Base-by-base conservation (phyloP, 495 filamentous ascomycete genomes). In the Aspergillus saccharolyticus region DNA sequence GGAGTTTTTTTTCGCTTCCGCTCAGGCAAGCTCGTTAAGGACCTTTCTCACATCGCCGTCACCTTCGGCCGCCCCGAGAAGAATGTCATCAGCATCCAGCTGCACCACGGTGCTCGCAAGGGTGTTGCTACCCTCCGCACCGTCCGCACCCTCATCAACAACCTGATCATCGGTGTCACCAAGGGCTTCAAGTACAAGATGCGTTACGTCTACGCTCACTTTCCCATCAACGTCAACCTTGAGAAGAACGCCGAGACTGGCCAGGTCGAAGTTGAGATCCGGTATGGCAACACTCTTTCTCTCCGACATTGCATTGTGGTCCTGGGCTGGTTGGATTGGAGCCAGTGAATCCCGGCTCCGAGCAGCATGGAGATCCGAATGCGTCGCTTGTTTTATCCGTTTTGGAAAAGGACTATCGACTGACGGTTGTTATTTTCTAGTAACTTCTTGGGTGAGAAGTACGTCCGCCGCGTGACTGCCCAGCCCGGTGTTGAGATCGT, bases 121-220 rank as follows among this genome's bases (percentile, higher is more conserved):
- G 91, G 90, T 74, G 87, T 98, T 69, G 94, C 94, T 74, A 89
- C 94, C 59, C 90, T 98, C 71, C 93, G 94, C 68, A 98, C 94
- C 67, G 94, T 98, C 85, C 89, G 89, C 67, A 91, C 91, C 56
- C 68, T 97, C 76, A 96, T 98, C 83, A 89, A 94, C 84, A 98
- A 98, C 86, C 67, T 98, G 76, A 89, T 97, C 78, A 87, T 90
- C 72, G 94, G 94, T 76, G 94, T 98, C 59, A 98, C 95, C 71
- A 92, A 89, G 80, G 94, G 94, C 60, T 98, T 89, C 89, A 93
- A 93, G 82, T 98, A 98, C 89, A 98, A 97, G 89, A 97, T 98
- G 94, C 89, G 94, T 64, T 98, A 98, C 79, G 94, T 98, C 79
- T 98, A 98, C 76, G 94, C 94, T 67, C 94, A 98, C 85, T 98